phyloP scores from a whole-genome alignment of 2,329 filamentous ascomycete genomes.

The Balansia obtecta region DNA sequence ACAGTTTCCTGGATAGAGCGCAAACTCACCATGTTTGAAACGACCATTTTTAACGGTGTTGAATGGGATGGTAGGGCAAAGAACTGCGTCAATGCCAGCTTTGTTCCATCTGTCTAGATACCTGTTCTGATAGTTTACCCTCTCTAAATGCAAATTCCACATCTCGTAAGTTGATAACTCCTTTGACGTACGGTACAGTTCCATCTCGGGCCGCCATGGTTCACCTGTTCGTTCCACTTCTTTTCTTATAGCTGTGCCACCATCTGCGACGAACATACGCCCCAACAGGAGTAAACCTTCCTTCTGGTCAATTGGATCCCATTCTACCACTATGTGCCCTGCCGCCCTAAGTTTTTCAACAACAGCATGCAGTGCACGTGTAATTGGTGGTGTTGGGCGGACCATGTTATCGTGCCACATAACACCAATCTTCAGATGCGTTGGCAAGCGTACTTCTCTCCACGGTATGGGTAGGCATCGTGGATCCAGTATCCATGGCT shows the following conservation, averaged over 20 bases:
- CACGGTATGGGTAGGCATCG: slow-evolving; percentile 48
- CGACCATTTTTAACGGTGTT: slow-evolving; percentile 28
- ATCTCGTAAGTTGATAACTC: slow-evolving; percentile 31
- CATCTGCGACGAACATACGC: slow-evolving; percentile 37
- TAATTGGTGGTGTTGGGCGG: slow-evolving; percentile 52
- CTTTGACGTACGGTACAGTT: slow-evolving; percentile 16
- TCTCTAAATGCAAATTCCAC: slow-evolving; percentile 35
- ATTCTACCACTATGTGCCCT: slow-evolving; percentile 40
- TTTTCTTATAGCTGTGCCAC: slow-evolving; percentile 26
- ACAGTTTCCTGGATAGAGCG: too few relatives aligned
- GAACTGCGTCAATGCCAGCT: slow-evolving; percentile 45
- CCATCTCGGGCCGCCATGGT: slow-evolving; percentile 28
- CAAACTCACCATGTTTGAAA: slow-evolving; percentile 28
- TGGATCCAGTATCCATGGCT: slow-evolving; percentile 46
- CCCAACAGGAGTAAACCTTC: slow-evolving; percentile 24
- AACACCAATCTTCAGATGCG: slow-evolving; percentile 43
- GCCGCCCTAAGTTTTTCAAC: slow-evolving; percentile 29
- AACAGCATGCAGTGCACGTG: slow-evolving; percentile 38
- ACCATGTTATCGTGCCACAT: slow-evolving; percentile 55
- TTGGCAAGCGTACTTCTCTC: slow-evolving; percentile 23
- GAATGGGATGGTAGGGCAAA: slow-evolving; percentile 43
- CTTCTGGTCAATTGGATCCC: slow-evolving; percentile 30
- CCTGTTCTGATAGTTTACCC: slow-evolving; percentile 31
- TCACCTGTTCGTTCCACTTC: slow-evolving; percentile 30
- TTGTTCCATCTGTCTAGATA: slow-evolving; percentile 34